phyloP scores from a whole-genome alignment of 306 rosid genomes.

The Fagus crenata region DNA sequence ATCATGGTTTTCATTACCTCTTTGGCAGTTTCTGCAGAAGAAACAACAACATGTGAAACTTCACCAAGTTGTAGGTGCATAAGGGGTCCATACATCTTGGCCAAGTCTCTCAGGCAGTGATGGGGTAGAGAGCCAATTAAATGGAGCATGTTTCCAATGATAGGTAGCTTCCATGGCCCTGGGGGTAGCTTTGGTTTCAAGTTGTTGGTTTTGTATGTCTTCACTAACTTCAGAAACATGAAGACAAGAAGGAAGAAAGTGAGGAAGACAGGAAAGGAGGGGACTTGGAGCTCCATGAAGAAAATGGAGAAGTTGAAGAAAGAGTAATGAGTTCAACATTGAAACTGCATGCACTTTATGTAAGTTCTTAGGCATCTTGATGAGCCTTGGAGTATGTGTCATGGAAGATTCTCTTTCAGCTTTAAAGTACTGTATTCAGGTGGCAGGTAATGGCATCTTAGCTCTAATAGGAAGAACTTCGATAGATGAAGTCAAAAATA shows the following conservation, averaged over 20 bases:
- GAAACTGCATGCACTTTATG: no score
- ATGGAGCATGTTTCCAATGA: conserved; percentile 35
- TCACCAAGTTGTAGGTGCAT: conserved; percentile 50
- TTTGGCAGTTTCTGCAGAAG: conserved; percentile 39
- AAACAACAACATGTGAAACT: conserved; percentile 27
- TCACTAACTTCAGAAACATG: background rate
- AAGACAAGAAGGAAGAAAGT: conserved; percentile 5
- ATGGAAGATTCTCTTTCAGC: no score
- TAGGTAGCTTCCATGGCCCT: conserved; percentile 33
- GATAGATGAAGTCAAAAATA: no score
- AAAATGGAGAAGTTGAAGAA: background rate
- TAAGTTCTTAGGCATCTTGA: no score
- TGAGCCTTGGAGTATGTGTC: no score
- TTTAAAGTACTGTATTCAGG: no score
- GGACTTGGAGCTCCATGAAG: conserved; percentile 17
- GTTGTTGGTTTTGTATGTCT: background rate
- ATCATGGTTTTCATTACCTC: conserved; percentile 49
- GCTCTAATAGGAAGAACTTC: no score
- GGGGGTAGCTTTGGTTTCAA: conserved; percentile 25
- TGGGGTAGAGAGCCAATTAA: conserved; percentile 20
- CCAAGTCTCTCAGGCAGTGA: conserved; percentile 16
- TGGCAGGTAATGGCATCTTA: no score
- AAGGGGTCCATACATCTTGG: conserved; percentile 37
- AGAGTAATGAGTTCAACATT: no score
- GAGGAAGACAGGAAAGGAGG: background rate